phyloP scores from a whole-genome alignment of 139 green algal genomes.

The Eudorina sp. region DNA sequence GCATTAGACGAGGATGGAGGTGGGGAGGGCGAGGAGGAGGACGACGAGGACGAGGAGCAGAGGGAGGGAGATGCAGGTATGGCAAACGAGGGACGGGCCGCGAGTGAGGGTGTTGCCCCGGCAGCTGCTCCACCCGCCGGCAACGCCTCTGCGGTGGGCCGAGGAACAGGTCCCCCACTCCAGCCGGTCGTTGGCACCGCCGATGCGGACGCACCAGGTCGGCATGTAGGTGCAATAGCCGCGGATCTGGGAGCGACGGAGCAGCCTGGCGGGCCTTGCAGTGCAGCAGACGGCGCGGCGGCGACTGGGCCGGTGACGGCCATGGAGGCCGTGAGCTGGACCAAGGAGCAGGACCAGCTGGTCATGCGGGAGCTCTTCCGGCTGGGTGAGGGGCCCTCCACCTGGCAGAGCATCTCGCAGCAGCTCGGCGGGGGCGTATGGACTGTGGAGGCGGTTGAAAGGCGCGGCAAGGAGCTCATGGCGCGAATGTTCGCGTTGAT shows the following conservation, averaged over 20 bases:
- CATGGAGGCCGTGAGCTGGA: background rate
- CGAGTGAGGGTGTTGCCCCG: too few species aligned
- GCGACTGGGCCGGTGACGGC: background rate
- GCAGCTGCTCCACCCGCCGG: too few species aligned
- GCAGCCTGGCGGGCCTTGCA: too few species aligned
- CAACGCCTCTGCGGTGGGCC: too few species aligned
- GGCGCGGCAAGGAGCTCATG: constrained; percentile 18
- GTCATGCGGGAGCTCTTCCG: constrained; percentile 12
- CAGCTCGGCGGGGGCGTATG: background rate
- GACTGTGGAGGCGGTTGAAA: constrained; percentile 10
- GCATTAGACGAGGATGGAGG: background rate
- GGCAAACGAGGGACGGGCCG: too few species aligned
- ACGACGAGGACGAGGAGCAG: background rate
- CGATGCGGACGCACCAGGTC: too few species aligned
- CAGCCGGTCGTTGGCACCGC: too few species aligned
- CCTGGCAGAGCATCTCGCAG: background rate
- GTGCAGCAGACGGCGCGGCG: background rate
- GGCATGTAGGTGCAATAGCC: too few species aligned
- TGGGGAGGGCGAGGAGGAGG: background rate
- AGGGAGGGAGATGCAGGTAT: too few species aligned
- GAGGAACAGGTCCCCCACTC: too few species aligned
- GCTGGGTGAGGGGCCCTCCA: background rate
- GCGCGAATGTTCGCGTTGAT: background rate
- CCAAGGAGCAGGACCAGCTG: constrained; percentile 38
- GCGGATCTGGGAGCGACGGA: background rate